Evolutionary conservation across 2,329 filamentous ascomycete species (phyloP), one percentile per base, ranked within the genome.

Genomic region (Diaporthe citri): DNA sequence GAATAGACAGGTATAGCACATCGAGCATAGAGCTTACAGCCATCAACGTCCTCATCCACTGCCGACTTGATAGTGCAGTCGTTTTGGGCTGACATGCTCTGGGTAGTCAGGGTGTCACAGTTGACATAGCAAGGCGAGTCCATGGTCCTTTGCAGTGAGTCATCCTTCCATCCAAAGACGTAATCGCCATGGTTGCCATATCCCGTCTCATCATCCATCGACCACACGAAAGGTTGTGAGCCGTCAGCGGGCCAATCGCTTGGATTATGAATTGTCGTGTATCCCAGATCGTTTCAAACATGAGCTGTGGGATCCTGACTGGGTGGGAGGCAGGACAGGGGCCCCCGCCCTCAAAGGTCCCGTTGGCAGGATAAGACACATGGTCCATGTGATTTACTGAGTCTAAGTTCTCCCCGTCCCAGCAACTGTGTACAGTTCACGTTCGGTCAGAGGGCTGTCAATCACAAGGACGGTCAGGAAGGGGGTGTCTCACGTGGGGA

Each of bases 231-330:
- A 1, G 81, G 81, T 76, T 81, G 80, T 6, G 78, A 79, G 28
- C 81, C 82, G 79, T 83, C 81, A 36, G 81, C 79, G 17, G 80
- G 80, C 84, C 84, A 80, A 74, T 78, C 80, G 36, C 77, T 77
- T 78, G 79, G 41, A 78, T 82, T 79, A 78, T 83, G 77, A 83
- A 83, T 6, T 79, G 78, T 5, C 80, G 80, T 5, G 81, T 86
- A 72, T 86, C 83, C 79, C 84, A 86, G 78, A 83, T 83, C 3
- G 85, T 82, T 78, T 86, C 84, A 76, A 84, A 84, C 80, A 86
- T 85, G 15, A 85, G 76, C 71, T 85, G 84, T 5, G 84, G 84
- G 46, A 84, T 77, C 3, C 74, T 77, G n/a, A 81, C 80, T 1
- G 81, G 81, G 73, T 82, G 81, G 6, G 78, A 79, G 0, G 77